Evolutionary conservation across 2,329 filamentous ascomycete species (phyloP).

Genomic region (Myriosclerotinia curreyana): DNA sequence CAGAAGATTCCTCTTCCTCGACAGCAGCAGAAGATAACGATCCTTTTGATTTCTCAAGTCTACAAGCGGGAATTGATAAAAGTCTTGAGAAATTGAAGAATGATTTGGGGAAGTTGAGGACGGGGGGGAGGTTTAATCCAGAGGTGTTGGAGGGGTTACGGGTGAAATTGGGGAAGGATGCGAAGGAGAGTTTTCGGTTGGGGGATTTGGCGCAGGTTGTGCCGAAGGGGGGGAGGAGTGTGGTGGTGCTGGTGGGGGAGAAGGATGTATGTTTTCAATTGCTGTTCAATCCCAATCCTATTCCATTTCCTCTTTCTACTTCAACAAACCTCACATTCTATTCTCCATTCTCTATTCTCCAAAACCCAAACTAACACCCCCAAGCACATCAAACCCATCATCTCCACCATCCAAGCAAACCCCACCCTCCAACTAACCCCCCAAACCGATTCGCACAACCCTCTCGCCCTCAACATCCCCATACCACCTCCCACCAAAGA

Average conservation of each 20-base stretch:
- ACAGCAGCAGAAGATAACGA: constrained; percentile 41
- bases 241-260: constrained; percentile 63
- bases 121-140: constrained; percentile 61
- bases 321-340: too few species aligned
- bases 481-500: constrained; percentile 58
- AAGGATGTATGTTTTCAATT: constrained; percentile 50
- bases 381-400: constrained; percentile 54
- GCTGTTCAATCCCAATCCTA: not conserved
- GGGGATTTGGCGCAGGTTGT: constrained; percentile 65
- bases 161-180: constrained; percentile 54
- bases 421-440: constrained; percentile 49
- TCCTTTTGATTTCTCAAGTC: constrained; percentile 57
- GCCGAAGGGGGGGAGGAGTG: constrained; percentile 57
- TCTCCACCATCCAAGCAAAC: constrained; percentile 51
- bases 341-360: too few species aligned
- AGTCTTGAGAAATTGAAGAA: constrained; percentile 56
- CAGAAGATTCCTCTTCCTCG: constrained; percentile 9
- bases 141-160: constrained; percentile 58
- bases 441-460: constrained; percentile 47
- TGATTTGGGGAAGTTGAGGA: constrained; percentile 59
- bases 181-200: constrained; percentile 52
- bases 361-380: not conserved
- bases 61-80: constrained; percentile 55
- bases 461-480: constrained; percentile 52
- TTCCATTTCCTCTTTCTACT: not conserved